These are phyloP conservation scores for Eragrostis nindensis DNA, from an alignment of 176 grass and related monocot species.

Conservation along the genomic window DNA sequence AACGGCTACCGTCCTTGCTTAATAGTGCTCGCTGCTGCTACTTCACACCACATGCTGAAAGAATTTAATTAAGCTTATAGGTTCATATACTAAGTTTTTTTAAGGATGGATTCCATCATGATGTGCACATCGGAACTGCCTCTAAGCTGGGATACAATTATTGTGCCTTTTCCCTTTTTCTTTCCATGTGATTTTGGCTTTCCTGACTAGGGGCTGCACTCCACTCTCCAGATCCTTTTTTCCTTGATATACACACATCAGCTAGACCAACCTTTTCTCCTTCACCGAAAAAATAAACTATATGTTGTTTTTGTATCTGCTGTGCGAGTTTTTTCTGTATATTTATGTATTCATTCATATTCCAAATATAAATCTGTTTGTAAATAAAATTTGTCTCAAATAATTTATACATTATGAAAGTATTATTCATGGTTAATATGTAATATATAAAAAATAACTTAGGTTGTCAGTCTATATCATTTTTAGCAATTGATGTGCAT, in stretches of 20 bases:
- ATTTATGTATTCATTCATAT: not conserved
- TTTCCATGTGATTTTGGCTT: constrained; percentile 24
- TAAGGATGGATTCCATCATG: constrained; percentile 20
- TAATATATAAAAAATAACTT: no score
- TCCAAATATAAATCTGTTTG: not conserved
- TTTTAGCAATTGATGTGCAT: no score
- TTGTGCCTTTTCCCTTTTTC: not conserved
- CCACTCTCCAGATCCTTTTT: not conserved
- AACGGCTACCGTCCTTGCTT: no score
- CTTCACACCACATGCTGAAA: not conserved
- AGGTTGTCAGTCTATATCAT: no score
- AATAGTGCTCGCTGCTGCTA: not conserved
- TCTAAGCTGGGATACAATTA: constrained; percentile 14
- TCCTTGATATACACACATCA: not conserved
- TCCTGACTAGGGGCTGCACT: not conserved
- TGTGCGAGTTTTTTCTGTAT: not conserved
- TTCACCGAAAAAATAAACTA: not conserved
- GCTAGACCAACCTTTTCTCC: not conserved
- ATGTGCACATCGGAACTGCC: constrained; percentile 47
- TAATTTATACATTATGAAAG: no score
- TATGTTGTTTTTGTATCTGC: not conserved
- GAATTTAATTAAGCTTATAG: not conserved
- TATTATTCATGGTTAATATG: no score
- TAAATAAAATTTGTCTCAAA: no score
- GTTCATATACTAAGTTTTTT: not conserved